Conservation (phyloP, 2,329 filamentous ascomycete species). For the Fusarium austroafricanum region DNA sequence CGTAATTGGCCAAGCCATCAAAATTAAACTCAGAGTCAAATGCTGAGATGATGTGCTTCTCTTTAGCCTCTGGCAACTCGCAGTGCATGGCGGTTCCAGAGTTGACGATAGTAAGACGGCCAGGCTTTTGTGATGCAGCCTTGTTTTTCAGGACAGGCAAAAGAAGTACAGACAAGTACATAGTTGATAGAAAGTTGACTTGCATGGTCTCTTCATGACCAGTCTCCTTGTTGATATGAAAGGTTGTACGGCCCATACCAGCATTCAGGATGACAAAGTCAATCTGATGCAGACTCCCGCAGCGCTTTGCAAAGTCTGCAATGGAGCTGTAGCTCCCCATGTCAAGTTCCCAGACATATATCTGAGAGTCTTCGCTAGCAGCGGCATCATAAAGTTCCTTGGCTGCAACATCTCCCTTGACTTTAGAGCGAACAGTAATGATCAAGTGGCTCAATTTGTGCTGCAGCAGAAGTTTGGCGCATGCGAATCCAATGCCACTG, state of each 20-base stretch:
- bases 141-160: not conserved
- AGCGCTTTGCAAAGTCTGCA: not conserved
- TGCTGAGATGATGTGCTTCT: not conserved
- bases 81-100: not conserved
- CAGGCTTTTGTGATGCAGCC: not conserved
- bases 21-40: not conserved
- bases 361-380: rapidly evolving
- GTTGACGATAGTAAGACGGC: not conserved
- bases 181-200: constrained; percentile 12
- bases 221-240: not conserved
- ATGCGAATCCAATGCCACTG: constrained; percentile 5
- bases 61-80: not conserved
- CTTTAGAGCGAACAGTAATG: not conserved
- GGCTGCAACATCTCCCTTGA: not conserved
- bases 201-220: constrained; percentile 7
- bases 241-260: not conserved
- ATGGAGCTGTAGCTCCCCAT: not conserved
- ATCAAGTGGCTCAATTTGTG: not conserved
- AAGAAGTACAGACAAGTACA: not conserved
- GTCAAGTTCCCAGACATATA: constrained; percentile 2
- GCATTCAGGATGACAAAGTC: constrained; percentile 6
- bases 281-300: not conserved
- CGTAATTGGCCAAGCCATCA: not conserved
- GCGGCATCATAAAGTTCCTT: not conserved
- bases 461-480: not conserved